Percentiles rank a stretch among this genome's conserved stretches.
These are phyloP conservation scores for Bretschneidera sinensis DNA, from an alignment of 345 rosid genomes.

Conservation along the genomic window DNA sequence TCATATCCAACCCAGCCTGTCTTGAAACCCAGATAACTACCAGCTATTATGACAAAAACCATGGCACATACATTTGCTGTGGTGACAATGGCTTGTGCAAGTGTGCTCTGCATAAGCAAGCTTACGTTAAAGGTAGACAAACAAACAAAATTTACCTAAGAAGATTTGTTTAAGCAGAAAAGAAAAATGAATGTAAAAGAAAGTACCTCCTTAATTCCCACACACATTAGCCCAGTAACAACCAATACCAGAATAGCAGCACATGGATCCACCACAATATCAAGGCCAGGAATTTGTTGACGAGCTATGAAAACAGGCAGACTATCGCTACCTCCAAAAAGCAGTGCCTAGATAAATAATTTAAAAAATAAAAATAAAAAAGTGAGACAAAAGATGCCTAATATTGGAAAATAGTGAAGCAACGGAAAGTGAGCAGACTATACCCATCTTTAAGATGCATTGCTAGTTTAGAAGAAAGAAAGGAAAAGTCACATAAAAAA, in stretches of 20 bases:
- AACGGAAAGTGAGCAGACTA: background rate
- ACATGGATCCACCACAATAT: constrained; percentile 85
- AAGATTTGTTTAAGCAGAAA: background rate
- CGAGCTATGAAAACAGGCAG: constrained; percentile 77
- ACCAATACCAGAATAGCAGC: constrained; percentile 72
- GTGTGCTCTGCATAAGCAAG: constrained; percentile 63
- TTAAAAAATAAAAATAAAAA: constrained; percentile 4
- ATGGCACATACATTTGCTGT: constrained; percentile 71
- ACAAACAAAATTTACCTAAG: constrained; percentile 1
- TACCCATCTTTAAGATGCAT: background rate
- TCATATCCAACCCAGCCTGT: constrained; percentile 92
- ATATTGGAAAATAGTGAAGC: background rate
- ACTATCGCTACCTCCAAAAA: constrained; percentile 80
- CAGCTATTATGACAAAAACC: constrained; percentile 81
- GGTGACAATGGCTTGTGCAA: constrained; percentile 79
- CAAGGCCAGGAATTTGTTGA: constrained; percentile 78
- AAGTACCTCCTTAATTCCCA: constrained; percentile 93
- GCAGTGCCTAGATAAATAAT: constrained; percentile 49
- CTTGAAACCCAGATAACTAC: constrained; percentile 80
- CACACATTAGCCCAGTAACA: constrained; percentile 86
- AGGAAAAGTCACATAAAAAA: background rate
- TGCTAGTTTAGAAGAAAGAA: background rate
- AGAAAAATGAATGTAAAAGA: background rate
- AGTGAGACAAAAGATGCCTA: constrained; percentile 3
- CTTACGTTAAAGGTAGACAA: background rate